A percentile compares a stretch with the other conserved stretches of the same genome.
phyloP scores from a whole-genome alignment of 108 stramenopile species.

The Cyclostephanos tholiformis region DNA sequence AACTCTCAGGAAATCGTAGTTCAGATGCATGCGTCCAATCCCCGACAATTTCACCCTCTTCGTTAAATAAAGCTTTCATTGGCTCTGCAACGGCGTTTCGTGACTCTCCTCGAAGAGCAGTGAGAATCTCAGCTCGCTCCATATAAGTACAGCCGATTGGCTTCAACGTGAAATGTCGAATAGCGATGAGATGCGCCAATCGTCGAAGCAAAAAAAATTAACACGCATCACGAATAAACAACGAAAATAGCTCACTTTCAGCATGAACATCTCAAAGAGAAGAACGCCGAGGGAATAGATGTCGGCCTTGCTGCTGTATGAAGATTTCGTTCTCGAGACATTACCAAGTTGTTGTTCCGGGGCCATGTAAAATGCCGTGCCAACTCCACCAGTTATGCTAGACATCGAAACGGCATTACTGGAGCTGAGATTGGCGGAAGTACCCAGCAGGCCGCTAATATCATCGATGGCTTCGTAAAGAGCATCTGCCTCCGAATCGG shows the following conservation, averaged over 20 bases:
- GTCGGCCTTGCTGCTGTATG: constrained; percentile 78
- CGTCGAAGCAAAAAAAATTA: background rate
- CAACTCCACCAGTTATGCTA: constrained; percentile 83
- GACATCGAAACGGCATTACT: constrained; percentile 33
- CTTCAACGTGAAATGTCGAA: background rate
- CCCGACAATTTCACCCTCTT: constrained; percentile 21
- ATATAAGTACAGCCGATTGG: constrained; percentile 35
- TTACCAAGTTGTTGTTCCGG: constrained; percentile 60
- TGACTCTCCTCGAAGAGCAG: constrained; percentile 54
- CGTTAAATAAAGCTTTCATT: constrained; percentile 32
- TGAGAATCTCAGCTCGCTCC: constrained; percentile 64
- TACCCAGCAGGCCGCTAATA: constrained; percentile 48
- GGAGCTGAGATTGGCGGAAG: constrained; percentile 7
- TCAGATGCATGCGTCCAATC: constrained; percentile 40
- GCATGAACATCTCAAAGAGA: constrained; percentile 78
- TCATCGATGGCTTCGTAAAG: constrained; percentile 65
- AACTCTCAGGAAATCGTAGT: constrained; percentile 60
- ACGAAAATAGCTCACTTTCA: background rate
- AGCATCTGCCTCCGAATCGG: constrained; percentile 44
- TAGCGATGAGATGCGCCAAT: background rate
- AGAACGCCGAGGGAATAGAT: constrained; percentile 82
- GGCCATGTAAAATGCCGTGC: constrained; percentile 75
- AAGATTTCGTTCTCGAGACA: constrained; percentile 20
- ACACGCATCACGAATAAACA: background rate
- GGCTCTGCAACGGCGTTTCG: constrained; percentile 31